These are phyloP conservation scores for Primulina tabacum DNA, from an alignment of 257 asterid species.

Conservation along the genomic window DNA sequence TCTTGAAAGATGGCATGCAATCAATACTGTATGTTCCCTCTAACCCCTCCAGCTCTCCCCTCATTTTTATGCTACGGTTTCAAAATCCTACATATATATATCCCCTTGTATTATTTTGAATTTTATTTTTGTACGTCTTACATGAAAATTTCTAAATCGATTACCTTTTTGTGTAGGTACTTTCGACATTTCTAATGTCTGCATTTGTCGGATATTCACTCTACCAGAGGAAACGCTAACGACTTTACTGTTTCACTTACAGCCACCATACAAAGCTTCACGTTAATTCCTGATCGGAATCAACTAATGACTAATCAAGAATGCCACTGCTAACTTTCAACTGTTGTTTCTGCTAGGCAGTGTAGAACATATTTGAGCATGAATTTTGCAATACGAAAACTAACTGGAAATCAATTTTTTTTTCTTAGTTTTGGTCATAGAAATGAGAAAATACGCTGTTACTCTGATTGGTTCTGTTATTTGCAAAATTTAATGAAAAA, in stretches of 20 bases:
- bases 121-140: neutral
- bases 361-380: slow-evolving; percentile 5
- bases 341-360: neutral
- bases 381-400: slow-evolving; percentile 6
- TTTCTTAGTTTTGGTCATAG: too few relatives aligned
- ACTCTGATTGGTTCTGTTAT: neutral
- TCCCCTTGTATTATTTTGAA: neutral
- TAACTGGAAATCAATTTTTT: neutral
- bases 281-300: neutral
- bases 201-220: slow-evolving; percentile 93
- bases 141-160: neutral
- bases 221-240: slow-evolving; percentile 72
- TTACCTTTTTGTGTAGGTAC: slow-evolving; percentile 49
- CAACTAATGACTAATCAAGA: neutral
- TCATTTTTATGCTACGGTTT: too few relatives aligned
- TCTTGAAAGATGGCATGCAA: slow-evolving; percentile 81
- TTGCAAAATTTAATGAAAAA: neutral
- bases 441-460: neutral
- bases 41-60: slow-evolving; percentile 16
- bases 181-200: slow-evolving; percentile 96
- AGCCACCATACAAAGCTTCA: neutral
- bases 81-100: too few relatives aligned
- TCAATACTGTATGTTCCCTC: slow-evolving; percentile 57
- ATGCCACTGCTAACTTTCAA: neutral
- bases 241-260: slow-evolving; percentile 3